Evolutionary conservation across 23 red algal species (phyloP).

Genomic region (Gracilariopsis chorda): DNA sequence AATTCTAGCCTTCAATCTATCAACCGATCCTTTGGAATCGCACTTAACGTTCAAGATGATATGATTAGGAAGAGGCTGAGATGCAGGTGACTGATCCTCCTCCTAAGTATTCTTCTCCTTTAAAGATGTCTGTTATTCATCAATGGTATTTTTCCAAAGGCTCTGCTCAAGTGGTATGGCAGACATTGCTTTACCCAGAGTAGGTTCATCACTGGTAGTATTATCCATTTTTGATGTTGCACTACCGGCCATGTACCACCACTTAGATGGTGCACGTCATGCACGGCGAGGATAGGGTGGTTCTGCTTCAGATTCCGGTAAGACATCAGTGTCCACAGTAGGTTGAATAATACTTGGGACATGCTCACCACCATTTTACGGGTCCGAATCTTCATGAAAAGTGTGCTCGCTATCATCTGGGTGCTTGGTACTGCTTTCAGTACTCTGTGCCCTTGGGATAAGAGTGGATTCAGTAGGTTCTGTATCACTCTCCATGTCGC

Average conservation of each 20-base stretch:
- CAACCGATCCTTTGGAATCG: neutral
- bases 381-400: too few relatives aligned
- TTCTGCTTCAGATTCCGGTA: neutral
- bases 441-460: too few relatives aligned
- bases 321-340: neutral
- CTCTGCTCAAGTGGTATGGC: neutral
- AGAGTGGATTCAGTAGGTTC: too few relatives aligned
- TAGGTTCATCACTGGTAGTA: neutral
- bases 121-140: neutral
- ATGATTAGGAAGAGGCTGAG: neutral
- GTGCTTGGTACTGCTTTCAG: too few relatives aligned
- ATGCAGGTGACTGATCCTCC: too few relatives aligned
- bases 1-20: neutral
- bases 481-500: too few relatives aligned
- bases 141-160: neutral
- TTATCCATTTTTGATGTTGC: neutral
- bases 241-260: neutral
- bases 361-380: too few relatives aligned
- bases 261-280: neutral
- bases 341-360: neutral
- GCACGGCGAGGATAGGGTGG: neutral
- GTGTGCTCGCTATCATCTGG: too few relatives aligned
- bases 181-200: neutral
- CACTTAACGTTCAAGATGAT: neutral
- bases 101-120: too few relatives aligned